A percentile compares a stretch with the other conserved stretches of the same genome.
These are phyloP conservation scores for Capsaspora owczarzaki DNA, from an alignment of 78 protist genomes.

Conservation along the genomic window DNA sequence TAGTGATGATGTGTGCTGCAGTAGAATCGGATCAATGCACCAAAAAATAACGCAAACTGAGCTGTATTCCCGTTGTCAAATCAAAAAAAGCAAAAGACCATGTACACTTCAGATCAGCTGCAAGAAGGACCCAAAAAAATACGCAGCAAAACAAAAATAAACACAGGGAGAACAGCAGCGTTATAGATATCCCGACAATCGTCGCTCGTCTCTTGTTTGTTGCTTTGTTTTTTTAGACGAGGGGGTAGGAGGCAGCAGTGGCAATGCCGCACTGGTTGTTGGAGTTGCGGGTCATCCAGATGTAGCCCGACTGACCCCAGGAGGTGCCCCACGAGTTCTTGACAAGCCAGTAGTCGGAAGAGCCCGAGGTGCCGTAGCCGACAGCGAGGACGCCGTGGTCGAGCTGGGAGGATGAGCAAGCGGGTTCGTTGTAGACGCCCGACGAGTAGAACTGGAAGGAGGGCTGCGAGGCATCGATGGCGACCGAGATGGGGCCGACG, in stretches of 20 bases:
- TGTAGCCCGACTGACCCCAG: constrained; percentile 67
- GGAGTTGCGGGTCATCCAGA: constrained; percentile 43
- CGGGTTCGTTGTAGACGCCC: constrained; percentile 57
- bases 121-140: too few species aligned
- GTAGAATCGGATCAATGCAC: too few species aligned
- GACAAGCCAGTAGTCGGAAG: constrained; percentile 62
- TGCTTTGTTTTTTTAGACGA: too few species aligned
- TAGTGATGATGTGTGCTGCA: too few species aligned
- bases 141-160: too few species aligned
- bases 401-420: constrained; percentile 41
- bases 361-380: neutral
- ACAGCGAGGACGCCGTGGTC: constrained; percentile 77
- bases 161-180: too few species aligned
- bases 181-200: too few species aligned
- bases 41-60: too few species aligned
- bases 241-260: constrained; percentile 40
- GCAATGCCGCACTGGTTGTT: constrained; percentile 66
- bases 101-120: too few species aligned
- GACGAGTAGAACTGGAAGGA: constrained; percentile 64
- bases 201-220: too few species aligned
- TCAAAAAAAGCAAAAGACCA: too few species aligned
- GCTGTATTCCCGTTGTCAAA: too few species aligned
- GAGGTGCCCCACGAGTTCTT: constrained; percentile 67
- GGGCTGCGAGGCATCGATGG: constrained; percentile 64
- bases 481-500: constrained; percentile 68